Percentiles rank a stretch among this genome's conserved stretches.
Conservation (phyloP, 306 rosid species). For the Echinosophora koreensis region DNA sequence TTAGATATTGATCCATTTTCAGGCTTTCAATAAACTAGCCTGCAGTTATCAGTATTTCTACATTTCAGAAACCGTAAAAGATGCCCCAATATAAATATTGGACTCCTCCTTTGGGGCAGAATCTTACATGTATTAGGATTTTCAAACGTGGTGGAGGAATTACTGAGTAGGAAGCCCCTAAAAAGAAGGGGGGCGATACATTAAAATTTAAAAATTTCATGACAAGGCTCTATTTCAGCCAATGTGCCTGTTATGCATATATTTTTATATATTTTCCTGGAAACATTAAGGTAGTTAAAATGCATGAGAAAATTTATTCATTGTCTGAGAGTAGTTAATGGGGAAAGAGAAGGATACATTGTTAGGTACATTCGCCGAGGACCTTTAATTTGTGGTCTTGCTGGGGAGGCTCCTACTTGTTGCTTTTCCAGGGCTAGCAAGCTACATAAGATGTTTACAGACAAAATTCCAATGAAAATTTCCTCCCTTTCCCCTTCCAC, state of each 20-base stretch:
- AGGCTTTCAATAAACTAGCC: neutral
- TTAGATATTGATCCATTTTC: neutral
- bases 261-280: neutral
- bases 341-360: constrained; percentile 18
- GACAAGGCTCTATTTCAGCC: neutral
- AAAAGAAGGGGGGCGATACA: neutral
- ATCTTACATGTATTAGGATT: neutral
- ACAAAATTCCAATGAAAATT: neutral
- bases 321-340: neutral
- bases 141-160: neutral
- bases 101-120: neutral
- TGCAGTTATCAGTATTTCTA: neutral
- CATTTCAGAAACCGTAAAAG: neutral
- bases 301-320: neutral
- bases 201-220: neutral
- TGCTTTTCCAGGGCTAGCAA: constrained; percentile 6
- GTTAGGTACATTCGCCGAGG: neutral
- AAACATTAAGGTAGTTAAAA: neutral
- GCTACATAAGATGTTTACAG: neutral
- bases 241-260: neutral
- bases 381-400: constrained; percentile 2
- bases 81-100: neutral
- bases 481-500: neutral
- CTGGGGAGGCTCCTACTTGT: neutral
- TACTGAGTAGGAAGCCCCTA: neutral